These are phyloP conservation scores for Ophiostoma novo-ulmi DNA, from an alignment of 2,329 filamentous ascomycete genomes.

Conservation along the genomic window DNA sequence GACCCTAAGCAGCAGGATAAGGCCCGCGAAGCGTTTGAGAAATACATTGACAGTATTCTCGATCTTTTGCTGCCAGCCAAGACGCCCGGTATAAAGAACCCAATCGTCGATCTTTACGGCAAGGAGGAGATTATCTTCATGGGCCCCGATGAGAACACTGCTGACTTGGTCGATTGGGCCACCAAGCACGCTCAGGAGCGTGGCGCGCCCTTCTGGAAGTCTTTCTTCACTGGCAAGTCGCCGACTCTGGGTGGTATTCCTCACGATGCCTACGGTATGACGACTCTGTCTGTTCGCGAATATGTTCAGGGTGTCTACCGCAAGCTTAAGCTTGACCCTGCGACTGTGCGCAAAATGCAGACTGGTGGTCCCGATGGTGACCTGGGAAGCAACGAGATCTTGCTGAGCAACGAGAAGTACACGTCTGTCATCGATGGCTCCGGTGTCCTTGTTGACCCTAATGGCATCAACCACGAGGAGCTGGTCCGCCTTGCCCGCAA, in stretches of 20 bases:
- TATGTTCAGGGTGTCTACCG: constrained; percentile 96
- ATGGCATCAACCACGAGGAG: constrained; percentile 80
- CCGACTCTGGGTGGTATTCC: constrained; percentile 94
- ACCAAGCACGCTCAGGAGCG: constrained; percentile 84
- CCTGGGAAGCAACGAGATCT: constrained; percentile 94
- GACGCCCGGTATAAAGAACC: constrained; percentile 97
- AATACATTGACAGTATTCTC: constrained; percentile 98
- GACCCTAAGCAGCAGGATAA: constrained; percentile 94
- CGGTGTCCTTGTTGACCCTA: constrained; percentile 88
- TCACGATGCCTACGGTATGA: constrained; percentile 96
- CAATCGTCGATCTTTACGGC: constrained; percentile 89
- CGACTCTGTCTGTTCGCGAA: constrained; percentile 89
- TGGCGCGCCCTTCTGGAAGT: constrained; percentile 98
- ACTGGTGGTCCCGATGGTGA: constrained; percentile 96
- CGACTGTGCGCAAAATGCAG: constrained; percentile 85
- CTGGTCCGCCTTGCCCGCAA: constrained; percentile 77
- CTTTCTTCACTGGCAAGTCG: constrained; percentile 98
- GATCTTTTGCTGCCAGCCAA: constrained; percentile 84
- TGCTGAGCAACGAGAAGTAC: constrained; percentile 94
- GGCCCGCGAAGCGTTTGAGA: constrained; percentile 88
- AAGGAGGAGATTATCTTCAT: constrained; percentile 97
- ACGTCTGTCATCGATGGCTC: constrained; percentile 92
- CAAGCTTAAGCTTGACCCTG: constrained; percentile 84
- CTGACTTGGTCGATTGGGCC: constrained; percentile 96
- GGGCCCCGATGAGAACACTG: constrained; percentile 98